Evolutionary conservation across 2,329 filamentous ascomycete species (phyloP), one percentile per base, ranked within the genome.

Genomic region (Apiospora aurea): DNA sequence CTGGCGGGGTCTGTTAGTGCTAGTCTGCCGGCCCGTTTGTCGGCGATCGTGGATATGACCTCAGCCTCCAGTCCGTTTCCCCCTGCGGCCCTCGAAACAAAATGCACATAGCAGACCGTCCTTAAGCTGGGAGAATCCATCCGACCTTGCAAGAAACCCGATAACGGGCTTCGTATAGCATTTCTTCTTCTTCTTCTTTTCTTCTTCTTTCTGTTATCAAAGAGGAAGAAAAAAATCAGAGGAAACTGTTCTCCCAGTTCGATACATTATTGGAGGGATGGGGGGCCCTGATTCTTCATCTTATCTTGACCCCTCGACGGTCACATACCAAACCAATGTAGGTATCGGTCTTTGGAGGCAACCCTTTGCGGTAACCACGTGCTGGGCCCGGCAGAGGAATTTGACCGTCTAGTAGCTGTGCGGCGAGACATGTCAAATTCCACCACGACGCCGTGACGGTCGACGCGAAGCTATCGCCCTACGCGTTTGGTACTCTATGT

Each of bases 11-110:
- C 57, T 64, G 34, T 11, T 64, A 64, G 57, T 64, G 57, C 57
- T 34, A 64, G 18, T 24, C 21, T 64, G 57, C 57, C 57, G 57
- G 57, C 51, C 69, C 68, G 71, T 64, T 69, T 41, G 69, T 69
- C 69, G 71, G 49, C 44, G 46, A 26, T 67, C 46, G 69, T 70
- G 69, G 66, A 51, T 67, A 69, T 68, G 68, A 44, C 69, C 46
- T 26, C 38, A 47, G 66, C 41, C 13, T 43, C 41, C 7, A 8
- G n/a, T n/a, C n/a, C n/a, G n/a, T 38, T 38, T 38, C 4, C 34
- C 34, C 7, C 34, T 8, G 34, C 34, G 34, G 3, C 7, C 7
- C 7, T 38, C 34, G 34, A 38, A 38, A 38, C 34, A 38, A 38
- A 38, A 38, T 38, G 34, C 34, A 38, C 34, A 38, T 5, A 6